Evolutionary conservation across 2,329 filamentous ascomycete genomes (phyloP), one percentile per base, ranked within the genome.

Genomic region (Talaromyces verruculosus): DNA sequence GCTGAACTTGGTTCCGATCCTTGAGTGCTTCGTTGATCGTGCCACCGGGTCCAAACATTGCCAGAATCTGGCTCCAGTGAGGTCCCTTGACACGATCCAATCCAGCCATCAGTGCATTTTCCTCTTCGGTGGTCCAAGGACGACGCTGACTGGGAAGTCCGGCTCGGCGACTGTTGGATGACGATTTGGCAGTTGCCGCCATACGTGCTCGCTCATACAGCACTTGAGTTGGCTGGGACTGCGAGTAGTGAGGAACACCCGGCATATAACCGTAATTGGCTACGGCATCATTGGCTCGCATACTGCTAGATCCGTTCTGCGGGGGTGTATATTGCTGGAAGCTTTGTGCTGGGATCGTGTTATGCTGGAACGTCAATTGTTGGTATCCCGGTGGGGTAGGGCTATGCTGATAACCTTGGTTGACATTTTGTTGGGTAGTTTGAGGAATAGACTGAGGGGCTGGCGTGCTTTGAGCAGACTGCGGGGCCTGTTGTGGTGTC

Each of bases 51-150:
- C 93, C 93, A 74, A 94, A 96, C 49, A 96, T 85, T 1, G 89
- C 89, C 13, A 97, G 82, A 57, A 97, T 97, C 74, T 96, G 92
- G 71, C 91, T 94, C 93, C 93, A 97, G 73, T 97, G 92, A 19
- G 93, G 93, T 0, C 93, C 93, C 74, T 93, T 93, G 57, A 97
- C 93, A 75, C 90, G 88, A 73, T 96, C 93, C 3, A 97, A 85
- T 0, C 93, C 93, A 59, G 90, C 87, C 89, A 97, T 94, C 19
- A 97, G 83, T 0, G 93, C 92, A 76, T 93, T 92, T 75, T 97
- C 93, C 78, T 97, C 93, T 69, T 95, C 91, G 3, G 90, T 88
- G 0, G 90, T 92, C 93, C 93, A 97, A 0, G 93, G 92, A 33
- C 93, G 86, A 37, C 93, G 86, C 71, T 85, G 83, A 62, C 81